Conservation (phyloP, 176 grass and related monocot species). For the Ananas comosus region DNA sequence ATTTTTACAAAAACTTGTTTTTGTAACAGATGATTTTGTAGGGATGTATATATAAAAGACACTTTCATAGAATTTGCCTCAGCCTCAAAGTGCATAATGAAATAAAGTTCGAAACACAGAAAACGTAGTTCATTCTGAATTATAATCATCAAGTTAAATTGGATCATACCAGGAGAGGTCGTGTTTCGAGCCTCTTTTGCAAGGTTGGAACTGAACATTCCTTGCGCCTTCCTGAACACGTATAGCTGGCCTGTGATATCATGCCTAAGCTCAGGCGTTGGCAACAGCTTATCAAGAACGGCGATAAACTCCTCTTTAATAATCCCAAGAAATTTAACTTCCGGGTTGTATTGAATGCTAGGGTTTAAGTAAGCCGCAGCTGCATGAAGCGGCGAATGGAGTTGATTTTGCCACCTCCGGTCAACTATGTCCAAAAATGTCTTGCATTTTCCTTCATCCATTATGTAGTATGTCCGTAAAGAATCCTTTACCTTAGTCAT, state of each 20-base stretch:
- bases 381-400: conserved; percentile 90
- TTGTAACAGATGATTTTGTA: no score
- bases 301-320: conserved; percentile 73
- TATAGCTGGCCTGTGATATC: conserved; percentile 71
- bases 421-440: conserved; percentile 86
- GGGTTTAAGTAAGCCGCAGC: conserved; percentile 81
- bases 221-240: conserved; percentile 77
- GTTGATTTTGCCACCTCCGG: conserved; percentile 61
- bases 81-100: no score
- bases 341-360: conserved; percentile 81
- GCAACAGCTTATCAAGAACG: conserved; percentile 75
- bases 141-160: neutral
- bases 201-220: conserved; percentile 83
- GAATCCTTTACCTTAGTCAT: conserved; percentile 92
- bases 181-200: conserved; percentile 82
- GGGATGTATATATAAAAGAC: no score
- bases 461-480: conserved; percentile 96
- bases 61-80: no score
- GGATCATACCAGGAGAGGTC: conserved; percentile 55
- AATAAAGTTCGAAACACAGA: no score
- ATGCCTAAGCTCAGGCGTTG: conserved; percentile 60
- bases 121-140: neutral
- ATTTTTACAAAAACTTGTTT: no score
- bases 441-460: conserved; percentile 96
- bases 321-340: conserved; percentile 54